Evolutionary conservation across 768 basidiomycete genomes (phyloP), one percentile per base, ranked within the genome.

Genomic region (Lyophyllum decastes): DNA sequence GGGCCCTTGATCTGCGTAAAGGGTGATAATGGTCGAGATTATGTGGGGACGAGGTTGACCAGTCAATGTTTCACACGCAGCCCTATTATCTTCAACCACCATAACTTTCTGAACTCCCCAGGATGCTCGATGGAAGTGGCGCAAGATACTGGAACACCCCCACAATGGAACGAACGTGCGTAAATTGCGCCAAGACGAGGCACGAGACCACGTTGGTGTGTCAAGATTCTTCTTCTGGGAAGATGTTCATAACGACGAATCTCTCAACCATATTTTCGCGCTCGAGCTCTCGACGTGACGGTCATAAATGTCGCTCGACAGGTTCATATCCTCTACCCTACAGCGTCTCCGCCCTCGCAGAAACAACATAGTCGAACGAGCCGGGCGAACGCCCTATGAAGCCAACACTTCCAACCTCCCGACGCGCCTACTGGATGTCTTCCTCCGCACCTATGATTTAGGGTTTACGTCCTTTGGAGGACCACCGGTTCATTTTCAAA

Each of bases 401-500:
- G 24, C 45, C 45, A 46, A 46, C 22, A 46, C 45, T 2, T 46
- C 45, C 26, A 16, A 7, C 4, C 45, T 46, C 12, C 45, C 45
- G 12, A 16, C 45, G 8, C 45, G 45, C 45, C 12, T 47, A 19
- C 22, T 46, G 33, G 76, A 75, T 54, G 72, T 75, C 26, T 67
- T 74, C 40, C 54, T 49, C 33, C 67, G 75, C 24, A 73, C 73
- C 34, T 76, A 65, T 50, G 71, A 76, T 60, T 66, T 80, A 1
- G 80, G 79, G 0, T 74, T 79, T 57, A 78, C 73, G 0, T 70
- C 76, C 0, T 84, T 82, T 63, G 82, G 82, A 14, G 82, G 81
- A 1, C 80, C 81, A 4, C 73, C 74, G 1, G 79, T 78, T 3
- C 79, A 83, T 62, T 78, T 82, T 59, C 75, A 79, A 50, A 76